Percentiles rank a stretch among this genome's conserved stretches.
These are phyloP conservation scores for Mycena crocata DNA, from an alignment of 768 basidiomycete species.

Conservation along the genomic window DNA sequence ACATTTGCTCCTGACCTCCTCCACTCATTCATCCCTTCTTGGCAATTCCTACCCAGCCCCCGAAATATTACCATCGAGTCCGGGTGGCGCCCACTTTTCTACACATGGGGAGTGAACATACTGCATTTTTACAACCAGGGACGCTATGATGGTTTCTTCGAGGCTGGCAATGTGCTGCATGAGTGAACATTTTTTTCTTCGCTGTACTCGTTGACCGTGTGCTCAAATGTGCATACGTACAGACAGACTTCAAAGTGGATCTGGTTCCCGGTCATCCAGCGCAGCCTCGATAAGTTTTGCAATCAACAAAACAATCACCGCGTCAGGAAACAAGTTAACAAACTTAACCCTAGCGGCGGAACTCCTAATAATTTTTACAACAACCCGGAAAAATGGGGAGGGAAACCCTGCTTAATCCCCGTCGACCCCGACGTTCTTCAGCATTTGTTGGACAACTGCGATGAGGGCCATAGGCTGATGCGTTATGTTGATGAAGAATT, in stretches of 20 bases:
- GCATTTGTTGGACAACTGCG: not conserved
- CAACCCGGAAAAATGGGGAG: not conserved
- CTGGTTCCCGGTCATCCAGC: constrained; percentile 2
- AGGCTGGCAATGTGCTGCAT: not conserved
- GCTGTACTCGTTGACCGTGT: not conserved
- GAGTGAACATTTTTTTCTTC: not conserved
- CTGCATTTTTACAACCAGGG: not conserved
- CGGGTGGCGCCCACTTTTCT: constrained; percentile 4
- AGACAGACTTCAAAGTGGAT: not conserved
- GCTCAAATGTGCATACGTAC: not conserved
- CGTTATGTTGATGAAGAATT: constrained; percentile 3
- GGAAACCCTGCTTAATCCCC: not conserved
- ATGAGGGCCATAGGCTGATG: not conserved
- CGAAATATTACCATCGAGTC: constrained; percentile 12
- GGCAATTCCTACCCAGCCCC: not conserved
- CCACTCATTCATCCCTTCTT: not conserved
- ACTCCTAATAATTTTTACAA: not conserved
- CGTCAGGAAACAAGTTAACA: not conserved
- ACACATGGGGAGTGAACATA: constrained; percentile 8
- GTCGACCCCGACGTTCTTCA: not conserved
- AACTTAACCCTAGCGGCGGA: not conserved
- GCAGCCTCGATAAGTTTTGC: not conserved
- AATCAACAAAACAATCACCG: constrained; percentile 1
- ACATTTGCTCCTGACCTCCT: not conserved
- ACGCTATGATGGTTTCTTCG: not conserved